Evolutionary conservation across 345 rosid species (phyloP).

Genomic region (Lepidium sativum): DNA sequence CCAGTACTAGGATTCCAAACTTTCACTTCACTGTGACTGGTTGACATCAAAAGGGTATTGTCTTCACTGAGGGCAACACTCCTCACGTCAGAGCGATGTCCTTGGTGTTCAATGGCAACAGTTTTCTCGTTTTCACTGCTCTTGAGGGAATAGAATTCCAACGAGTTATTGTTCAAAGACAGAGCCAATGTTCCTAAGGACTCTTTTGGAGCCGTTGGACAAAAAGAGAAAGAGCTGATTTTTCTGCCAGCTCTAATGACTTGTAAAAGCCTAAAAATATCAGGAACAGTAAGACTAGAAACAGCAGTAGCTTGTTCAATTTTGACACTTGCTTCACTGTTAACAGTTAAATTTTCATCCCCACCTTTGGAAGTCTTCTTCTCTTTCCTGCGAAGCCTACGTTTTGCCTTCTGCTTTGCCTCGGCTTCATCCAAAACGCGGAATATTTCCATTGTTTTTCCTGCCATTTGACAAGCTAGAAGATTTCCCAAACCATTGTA

Average conservation of each 20-base stretch:
- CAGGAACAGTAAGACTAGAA: constrained; percentile 41
- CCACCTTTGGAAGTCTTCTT: constrained; percentile 58
- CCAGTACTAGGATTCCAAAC: constrained; percentile 97
- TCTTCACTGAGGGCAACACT: constrained; percentile 86
- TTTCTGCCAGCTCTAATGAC: constrained; percentile 71
- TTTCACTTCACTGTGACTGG: constrained; percentile 86
- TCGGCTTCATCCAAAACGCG: constrained; percentile 63
- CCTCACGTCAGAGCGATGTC: constrained; percentile 92
- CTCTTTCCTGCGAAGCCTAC: constrained; percentile 82
- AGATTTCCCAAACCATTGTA: constrained; percentile 64
- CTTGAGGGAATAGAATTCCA: constrained; percentile 77
- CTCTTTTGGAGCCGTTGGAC: constrained; percentile 53
- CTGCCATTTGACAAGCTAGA: constrained; percentile 89
- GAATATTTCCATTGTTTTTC: constrained; percentile 73
- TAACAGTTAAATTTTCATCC: constrained; percentile 26
- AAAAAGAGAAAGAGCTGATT: constrained; percentile 73
- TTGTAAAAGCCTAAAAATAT: constrained; percentile 76
- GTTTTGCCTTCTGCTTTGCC: constrained; percentile 81
- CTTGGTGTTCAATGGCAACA: constrained; percentile 74
- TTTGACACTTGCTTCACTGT: constrained; percentile 30
- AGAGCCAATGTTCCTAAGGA: constrained; percentile 64
- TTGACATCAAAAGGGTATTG: constrained; percentile 83
- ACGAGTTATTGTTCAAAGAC: constrained; percentile 76
- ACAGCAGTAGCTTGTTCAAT: constrained; percentile 31
- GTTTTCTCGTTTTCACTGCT: constrained; percentile 39